phyloP scores from a whole-genome alignment of 768 basidiomycete genomes.

The Tulasnella sp. region DNA sequence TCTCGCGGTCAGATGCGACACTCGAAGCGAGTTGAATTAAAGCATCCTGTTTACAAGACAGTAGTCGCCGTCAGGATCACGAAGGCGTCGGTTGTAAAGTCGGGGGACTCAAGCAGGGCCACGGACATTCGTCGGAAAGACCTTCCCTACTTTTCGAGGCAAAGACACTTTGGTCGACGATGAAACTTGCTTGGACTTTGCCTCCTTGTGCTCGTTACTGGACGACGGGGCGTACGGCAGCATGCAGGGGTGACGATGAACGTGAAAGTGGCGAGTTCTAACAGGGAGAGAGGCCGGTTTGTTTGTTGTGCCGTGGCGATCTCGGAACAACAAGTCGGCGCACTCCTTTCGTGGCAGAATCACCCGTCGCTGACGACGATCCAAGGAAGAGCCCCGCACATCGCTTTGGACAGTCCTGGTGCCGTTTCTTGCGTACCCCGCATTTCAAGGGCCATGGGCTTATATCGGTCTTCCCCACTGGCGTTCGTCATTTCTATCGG shows the following conservation, averaged over 20 bases:
- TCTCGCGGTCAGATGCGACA: not conserved
- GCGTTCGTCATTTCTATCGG: not conserved
- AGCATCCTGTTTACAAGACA: slow-evolving; percentile 2
- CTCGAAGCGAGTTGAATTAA: slow-evolving; percentile 1
- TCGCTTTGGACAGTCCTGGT: not conserved
- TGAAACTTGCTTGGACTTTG: not conserved
- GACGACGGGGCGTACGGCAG: not conserved
- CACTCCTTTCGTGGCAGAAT: not conserved
- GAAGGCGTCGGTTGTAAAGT: not conserved
- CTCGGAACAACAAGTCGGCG: not conserved
- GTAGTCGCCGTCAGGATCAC: not conserved
- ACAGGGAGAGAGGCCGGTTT: not conserved
- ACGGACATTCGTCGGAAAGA: slow-evolving; percentile 5
- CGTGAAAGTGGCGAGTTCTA: not conserved
- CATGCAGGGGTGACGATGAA: slow-evolving; percentile 2
- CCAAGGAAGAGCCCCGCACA: not conserved
- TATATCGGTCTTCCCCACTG: not conserved
- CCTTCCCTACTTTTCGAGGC: not conserved
- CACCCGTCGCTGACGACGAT: not conserved
- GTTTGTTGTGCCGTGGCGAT: not conserved
- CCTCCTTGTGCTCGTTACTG: not conserved
- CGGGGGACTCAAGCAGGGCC: not conserved
- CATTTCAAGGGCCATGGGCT: slow-evolving; percentile 1
- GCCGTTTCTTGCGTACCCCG: not conserved
- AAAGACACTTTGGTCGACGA: not conserved